phyloP scores from a whole-genome alignment of 208 protist genomes.

The Crithidia bombi region DNA sequence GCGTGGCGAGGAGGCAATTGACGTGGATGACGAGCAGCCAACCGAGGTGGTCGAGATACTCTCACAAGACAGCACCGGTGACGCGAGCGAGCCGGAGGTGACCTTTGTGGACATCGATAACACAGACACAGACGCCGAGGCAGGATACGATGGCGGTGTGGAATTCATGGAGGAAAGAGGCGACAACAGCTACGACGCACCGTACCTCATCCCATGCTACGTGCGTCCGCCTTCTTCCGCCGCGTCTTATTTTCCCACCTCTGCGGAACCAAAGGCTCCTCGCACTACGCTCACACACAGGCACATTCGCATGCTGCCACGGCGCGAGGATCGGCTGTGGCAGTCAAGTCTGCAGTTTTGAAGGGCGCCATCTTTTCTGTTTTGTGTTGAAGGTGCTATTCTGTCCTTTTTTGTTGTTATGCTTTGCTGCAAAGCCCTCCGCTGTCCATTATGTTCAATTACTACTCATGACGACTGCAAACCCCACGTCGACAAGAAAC shows the following conservation, averaged over 20 bases:
- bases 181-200: constrained; percentile 16
- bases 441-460: too few species aligned
- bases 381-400: background rate
- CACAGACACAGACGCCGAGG: background rate
- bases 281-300: constrained; percentile 12
- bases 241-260: background rate
- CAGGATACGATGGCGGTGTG: background rate
- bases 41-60: constrained; percentile 28
- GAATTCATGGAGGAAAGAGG: background rate
- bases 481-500: too few species aligned
- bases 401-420: constrained; percentile 1
- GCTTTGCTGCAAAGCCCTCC: background rate
- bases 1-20: constrained; percentile 24
- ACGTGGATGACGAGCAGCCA: constrained; percentile 33
- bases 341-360: constrained; percentile 69
- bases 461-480: too few species aligned
- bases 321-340: constrained; percentile 77
- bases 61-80: too few species aligned
- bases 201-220: constrained; percentile 33
- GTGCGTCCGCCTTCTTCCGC: constrained; percentile 11
- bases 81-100: constrained; percentile 10
- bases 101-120: constrained; percentile 17
- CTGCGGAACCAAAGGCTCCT: background rate
- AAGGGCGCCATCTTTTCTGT: background rate
- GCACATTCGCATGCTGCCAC: constrained; percentile 65